Evolutionary conservation across 2,329 filamentous ascomycete species (phyloP).

Genomic region (Cryphonectria radicalis): DNA sequence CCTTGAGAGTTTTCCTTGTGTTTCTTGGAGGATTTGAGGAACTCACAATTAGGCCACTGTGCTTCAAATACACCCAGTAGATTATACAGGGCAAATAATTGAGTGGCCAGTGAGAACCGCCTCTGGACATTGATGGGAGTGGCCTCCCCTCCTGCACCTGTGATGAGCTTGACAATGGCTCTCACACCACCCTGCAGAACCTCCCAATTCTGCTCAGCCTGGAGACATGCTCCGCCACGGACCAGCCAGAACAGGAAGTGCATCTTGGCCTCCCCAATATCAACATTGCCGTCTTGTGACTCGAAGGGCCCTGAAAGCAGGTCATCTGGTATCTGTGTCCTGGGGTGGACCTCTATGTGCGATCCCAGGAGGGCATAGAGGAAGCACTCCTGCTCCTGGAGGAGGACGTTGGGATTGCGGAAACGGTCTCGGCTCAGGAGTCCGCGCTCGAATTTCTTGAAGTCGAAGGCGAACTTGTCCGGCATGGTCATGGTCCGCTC

Average conservation of each 20-base stretch:
- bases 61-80: conserved; percentile 22
- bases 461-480: conserved; percentile 25
- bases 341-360: conserved; percentile 35
- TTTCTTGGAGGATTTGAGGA: neutral
- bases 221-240: conserved; percentile 33
- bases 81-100: conserved; percentile 21
- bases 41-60: conserved; percentile 27
- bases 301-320: conserved; percentile 36
- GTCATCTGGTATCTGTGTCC: conserved; percentile 33
- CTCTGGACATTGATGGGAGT: neutral
- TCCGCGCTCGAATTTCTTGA: conserved; percentile 10
- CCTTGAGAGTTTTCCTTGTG: neutral
- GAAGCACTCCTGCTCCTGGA: neutral
- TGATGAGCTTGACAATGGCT: conserved; percentile 24
- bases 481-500: conserved; percentile 22
- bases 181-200: conserved; percentile 28
- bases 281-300: conserved; percentile 21
- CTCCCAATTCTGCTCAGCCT: conserved; percentile 37
- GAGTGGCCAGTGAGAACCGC: conserved; percentile 19
- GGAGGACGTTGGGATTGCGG: neutral
- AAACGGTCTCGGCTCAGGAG: neutral
- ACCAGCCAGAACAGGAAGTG: conserved; percentile 38
- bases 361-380: conserved; percentile 20
- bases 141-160: neutral
- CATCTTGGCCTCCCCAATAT: conserved; percentile 28